Conservation (phyloP, 208 protist species). For the Acanthamoeba lenticulata region DNA sequence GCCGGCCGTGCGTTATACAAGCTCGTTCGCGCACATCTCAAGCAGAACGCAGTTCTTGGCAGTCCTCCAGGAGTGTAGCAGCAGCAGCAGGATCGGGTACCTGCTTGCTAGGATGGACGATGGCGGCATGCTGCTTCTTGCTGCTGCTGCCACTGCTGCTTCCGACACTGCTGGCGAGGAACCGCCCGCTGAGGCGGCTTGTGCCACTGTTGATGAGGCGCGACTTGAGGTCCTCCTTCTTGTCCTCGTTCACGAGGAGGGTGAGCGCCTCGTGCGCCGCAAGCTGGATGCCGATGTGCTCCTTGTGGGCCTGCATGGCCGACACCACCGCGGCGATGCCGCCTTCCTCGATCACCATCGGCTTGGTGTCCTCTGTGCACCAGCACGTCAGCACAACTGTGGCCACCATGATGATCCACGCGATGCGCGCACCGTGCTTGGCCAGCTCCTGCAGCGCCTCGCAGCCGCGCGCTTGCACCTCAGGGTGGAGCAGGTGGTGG, state of each 20-base stretch:
- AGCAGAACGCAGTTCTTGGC: background rate
- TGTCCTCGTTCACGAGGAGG: background rate
- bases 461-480: background rate
- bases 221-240: background rate
- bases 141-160: background rate
- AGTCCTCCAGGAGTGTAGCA: background rate
- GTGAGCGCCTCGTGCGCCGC: background rate
- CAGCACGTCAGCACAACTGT: background rate
- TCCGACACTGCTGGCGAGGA: background rate
- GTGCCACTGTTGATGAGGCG: background rate
- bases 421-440: background rate
- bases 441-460: background rate
- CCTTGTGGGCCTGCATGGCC: background rate
- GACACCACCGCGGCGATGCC: background rate
- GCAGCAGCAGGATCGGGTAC: background rate
- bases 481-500: background rate
- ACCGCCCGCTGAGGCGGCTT: background rate
- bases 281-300: background rate
- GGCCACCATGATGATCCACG: too few species aligned
- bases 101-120: background rate
- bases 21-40: too few species aligned
- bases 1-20: too few species aligned
- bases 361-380: background rate
- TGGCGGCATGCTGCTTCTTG: background rate
- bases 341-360: background rate